Conservation (phyloP, 1,284 basidiomycete genomes). For the Cutaneotrichosporon cavernicola region DNA sequence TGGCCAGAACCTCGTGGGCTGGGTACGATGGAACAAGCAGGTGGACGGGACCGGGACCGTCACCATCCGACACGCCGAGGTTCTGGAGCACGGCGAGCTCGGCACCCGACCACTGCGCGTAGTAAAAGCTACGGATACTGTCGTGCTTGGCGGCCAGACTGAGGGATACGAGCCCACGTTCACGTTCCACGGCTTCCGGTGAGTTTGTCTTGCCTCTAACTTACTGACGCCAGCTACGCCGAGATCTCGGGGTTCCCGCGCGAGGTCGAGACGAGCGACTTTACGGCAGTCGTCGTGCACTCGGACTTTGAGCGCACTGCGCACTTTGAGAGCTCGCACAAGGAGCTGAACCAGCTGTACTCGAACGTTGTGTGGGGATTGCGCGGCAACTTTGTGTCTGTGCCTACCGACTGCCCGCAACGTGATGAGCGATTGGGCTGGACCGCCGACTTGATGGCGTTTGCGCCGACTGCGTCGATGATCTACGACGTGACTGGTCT, state of each 20-base stretch:
- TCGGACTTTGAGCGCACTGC: slow-evolving; percentile 36
- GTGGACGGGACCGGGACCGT: slow-evolving; percentile 7
- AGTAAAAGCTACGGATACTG: slow-evolving; percentile 25
- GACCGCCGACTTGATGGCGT: slow-evolving; percentile 46
- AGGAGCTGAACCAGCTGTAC: slow-evolving; percentile 34
- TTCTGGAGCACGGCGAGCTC: slow-evolving; percentile 40
- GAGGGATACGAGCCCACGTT: slow-evolving; percentile 40
- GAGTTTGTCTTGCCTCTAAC: neutral
- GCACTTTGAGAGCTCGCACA: slow-evolving; percentile 35
- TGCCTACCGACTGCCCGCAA: slow-evolving; percentile 48
- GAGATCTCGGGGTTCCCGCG: slow-evolving; percentile 20
- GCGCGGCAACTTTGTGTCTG: slow-evolving; percentile 38
- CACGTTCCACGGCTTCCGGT: slow-evolving; percentile 46
- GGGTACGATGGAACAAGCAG: slow-evolving; percentile 28
- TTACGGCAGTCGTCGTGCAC: slow-evolving; percentile 32
- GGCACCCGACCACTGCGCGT: slow-evolving; percentile 36
- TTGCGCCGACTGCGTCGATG: slow-evolving; percentile 39
- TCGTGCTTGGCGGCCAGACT: slow-evolving; percentile 27
- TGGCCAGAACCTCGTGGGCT: slow-evolving; percentile 46
- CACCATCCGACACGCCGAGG: slow-evolving; percentile 37
- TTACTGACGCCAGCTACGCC: slow-evolving; percentile 17
- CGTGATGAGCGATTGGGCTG: slow-evolving; percentile 48
- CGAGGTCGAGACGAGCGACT: slow-evolving; percentile 15
- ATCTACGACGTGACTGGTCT: slow-evolving; percentile 38
- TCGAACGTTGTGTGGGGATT: slow-evolving; percentile 38